Evolutionary conservation across 805 yeast genomes (phyloP), one percentile per base, ranked within the genome.

Genomic region (Starmerella scarabaei): DNA sequence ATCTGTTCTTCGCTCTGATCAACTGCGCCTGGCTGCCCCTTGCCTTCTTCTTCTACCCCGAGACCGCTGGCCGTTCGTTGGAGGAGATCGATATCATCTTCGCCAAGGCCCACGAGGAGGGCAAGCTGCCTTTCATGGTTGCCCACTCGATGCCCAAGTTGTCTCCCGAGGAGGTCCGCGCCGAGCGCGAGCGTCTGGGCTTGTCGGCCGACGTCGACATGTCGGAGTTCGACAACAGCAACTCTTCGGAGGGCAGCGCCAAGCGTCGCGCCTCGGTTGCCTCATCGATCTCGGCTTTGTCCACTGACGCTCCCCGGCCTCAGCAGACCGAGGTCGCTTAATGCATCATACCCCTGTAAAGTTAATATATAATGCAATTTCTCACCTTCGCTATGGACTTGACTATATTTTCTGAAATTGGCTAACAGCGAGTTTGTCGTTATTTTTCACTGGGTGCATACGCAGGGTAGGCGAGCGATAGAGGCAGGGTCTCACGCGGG

Each of bases 1-100:
- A 78, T 60, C 58, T 78, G 37, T 72, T 80, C 61, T 80, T 80
- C 59, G 81, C 82, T 7, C 56, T 63, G 24, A 66, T 79, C 47
- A 79, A 79, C 64, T 68, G 69, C 53, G 46, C 44, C 34, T 77
- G 73, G 63, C 59, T 74, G 39, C 81, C 83, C 24, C 61, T 77
- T 44, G 73, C 73, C 46, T 75, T 62, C 68, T 69, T 77, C 62
- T 72, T 68, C 59, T 80, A 76, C 58, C 88, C 86, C 31, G 88
- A 80, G 63, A 78, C 85, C 33, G 74, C 80, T 24, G 83, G 84
- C 36, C 70, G 83, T 57, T 67, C 80, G 29, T 67, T 80, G 59
- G 86, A 79, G 59, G 83, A 77, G 54, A 71, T 79, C 57, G 86
- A 79, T 56, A 75, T 76, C 54, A 75, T 79, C 42, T 56, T 56